A percentile compares a stretch with the other conserved stretches of the same genome.
Evolutionary conservation across 345 rosid genomes (phyloP).

Genomic region (Turnera subulata): DNA sequence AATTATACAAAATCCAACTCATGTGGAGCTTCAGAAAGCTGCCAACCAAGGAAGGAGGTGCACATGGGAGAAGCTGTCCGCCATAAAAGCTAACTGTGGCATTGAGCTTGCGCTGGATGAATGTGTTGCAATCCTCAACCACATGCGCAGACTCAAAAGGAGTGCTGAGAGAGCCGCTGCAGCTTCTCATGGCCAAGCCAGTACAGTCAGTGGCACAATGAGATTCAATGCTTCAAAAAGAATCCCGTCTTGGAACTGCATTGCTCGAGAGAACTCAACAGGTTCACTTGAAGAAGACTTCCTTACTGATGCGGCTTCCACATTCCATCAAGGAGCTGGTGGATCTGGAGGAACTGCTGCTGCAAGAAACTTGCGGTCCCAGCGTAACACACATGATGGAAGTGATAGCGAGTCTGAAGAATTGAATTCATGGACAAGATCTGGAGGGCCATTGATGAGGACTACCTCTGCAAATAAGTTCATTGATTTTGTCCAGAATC

Average conservation of each 20-base stretch:
- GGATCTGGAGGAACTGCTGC: slow-evolving; percentile 37
- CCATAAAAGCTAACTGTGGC: slow-evolving; percentile 91
- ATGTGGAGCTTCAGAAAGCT: slow-evolving; percentile 24
- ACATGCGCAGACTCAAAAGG: slow-evolving; percentile 90
- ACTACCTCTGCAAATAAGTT: slow-evolving; percentile 82
- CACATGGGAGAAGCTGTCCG: slow-evolving; percentile 99
- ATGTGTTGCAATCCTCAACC: slow-evolving; percentile 89
- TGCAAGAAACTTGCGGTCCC: slow-evolving; percentile 39
- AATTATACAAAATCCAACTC: slow-evolving; percentile 75
- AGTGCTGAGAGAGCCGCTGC: slow-evolving; percentile 92
- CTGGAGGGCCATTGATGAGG: slow-evolving; percentile 98
- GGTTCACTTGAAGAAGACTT: slow-evolving; percentile 84
- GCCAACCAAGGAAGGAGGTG: slow-evolving; percentile 85
- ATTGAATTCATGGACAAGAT: slow-evolving; percentile 80
- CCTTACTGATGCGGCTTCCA: slow-evolving; percentile 37
- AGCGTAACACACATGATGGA: slow-evolving; percentile 49
- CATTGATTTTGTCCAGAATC: slow-evolving; percentile 66
- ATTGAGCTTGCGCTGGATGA: slow-evolving; percentile 98
- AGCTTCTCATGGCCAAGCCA: slow-evolving; percentile 57
- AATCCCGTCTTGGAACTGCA: slow-evolving; percentile 96
- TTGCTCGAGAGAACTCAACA: slow-evolving; percentile 91
- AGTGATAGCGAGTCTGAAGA: slow-evolving; percentile 94
- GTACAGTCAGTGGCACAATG: slow-evolving; percentile 24
- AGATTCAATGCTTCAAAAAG: slow-evolving; percentile 80
- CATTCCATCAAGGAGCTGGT: slow-evolving; percentile 42